Base-by-base conservation (phyloP, 2,329 filamentous ascomycete species). In the Tricladium varicosporioides region DNA sequence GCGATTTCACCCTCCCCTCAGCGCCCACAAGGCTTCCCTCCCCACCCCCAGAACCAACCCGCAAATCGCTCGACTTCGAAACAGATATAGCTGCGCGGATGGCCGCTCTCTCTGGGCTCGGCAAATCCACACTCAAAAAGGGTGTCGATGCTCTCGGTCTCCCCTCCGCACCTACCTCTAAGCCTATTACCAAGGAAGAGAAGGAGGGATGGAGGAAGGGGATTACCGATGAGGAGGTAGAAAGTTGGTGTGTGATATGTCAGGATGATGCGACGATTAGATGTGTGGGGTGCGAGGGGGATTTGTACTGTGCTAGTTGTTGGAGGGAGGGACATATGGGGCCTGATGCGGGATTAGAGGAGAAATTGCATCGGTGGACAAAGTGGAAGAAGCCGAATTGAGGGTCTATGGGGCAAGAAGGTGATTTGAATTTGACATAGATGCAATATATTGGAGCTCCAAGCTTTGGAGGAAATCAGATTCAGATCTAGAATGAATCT, bases 321-420 rank as follows among this genome's bases (percentile, higher is more conserved):
- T 96, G 91, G 91, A 81, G 79, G 58, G 90, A 93, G 67, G 91
- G 91, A 71, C 91, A 95, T 67, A 75, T 83, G 33, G 86, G 88
- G 0, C 84, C 85, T 0, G 77, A 78, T 46, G 89, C 88, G 0
- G 85, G 84, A 1, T 86, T 82, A 48, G 89, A 92, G 57, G 88
- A 92, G 70, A 77, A 81, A 57, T 80, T 77, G 0, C 91, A 96
- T 67, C 79, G 78, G 62, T 88, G 86, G 61, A 82, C 88, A 50
- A 80, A 80, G 60, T 87, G 83, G 67, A 74, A 72, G 42, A 75
- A 67, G 70, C 51, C 65, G 62, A 66, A 56, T 64, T 61, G 60
- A 66, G 19, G 22, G 8, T 10, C 9, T 10, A 7, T 11, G 49
- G 33, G 19, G 15, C 5, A 9, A 4, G 36, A 40, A 10, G 9